These are phyloP conservation scores for Pythium vanterpoolii DNA, from an alignment of 352 stramenopile species.

Conservation along the genomic window DNA sequence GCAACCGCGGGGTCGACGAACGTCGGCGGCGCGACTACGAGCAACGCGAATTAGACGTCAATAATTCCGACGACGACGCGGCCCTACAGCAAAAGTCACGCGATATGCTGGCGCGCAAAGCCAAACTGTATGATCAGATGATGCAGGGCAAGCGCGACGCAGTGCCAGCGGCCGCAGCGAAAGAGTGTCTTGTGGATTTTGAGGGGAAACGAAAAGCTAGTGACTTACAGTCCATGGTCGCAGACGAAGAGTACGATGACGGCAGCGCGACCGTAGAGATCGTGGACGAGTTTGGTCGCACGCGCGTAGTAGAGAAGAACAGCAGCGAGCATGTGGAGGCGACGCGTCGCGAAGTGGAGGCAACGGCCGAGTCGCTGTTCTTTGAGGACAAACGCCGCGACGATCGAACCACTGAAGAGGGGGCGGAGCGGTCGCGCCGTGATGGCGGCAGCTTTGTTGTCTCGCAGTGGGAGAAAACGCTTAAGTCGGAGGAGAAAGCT, in stretches of 20 bases:
- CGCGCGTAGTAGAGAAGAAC: slow-evolving; percentile 33
- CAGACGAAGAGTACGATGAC: neutral
- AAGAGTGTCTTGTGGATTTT: slow-evolving; percentile 75
- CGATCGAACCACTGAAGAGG: neutral
- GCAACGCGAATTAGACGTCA: slow-evolving; percentile 33
- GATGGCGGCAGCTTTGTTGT: slow-evolving; percentile 57
- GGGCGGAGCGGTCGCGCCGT: neutral
- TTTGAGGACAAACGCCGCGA: slow-evolving; percentile 20
- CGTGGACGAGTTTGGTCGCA: slow-evolving; percentile 61
- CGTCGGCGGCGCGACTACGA: slow-evolving; percentile 53
- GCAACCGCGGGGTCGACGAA: slow-evolving; percentile 61
- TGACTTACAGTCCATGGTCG: slow-evolving; percentile 21
- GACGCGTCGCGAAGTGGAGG: slow-evolving; percentile 5
- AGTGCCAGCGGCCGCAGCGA: slow-evolving; percentile 12
- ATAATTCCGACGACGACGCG: slow-evolving; percentile 59
- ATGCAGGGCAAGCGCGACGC: slow-evolving; percentile 27
- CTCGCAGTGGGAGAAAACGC: slow-evolving; percentile 77
- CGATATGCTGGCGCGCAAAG: slow-evolving; percentile 64
- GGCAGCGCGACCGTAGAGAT: slow-evolving; percentile 32
- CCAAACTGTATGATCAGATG: slow-evolving; percentile 76
- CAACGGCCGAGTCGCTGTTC: slow-evolving; percentile 13
- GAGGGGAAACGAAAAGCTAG: slow-evolving; percentile 36
- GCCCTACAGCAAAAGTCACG: slow-evolving; percentile 55
- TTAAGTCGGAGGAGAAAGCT: slow-evolving; percentile 58
- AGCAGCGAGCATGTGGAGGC: slow-evolving; percentile 34